Percentiles rank a stretch among this genome's conserved stretches.
phyloP scores from a whole-genome alignment of 1,284 basidiomycete genomes.

The Marasmius oreades region DNA sequence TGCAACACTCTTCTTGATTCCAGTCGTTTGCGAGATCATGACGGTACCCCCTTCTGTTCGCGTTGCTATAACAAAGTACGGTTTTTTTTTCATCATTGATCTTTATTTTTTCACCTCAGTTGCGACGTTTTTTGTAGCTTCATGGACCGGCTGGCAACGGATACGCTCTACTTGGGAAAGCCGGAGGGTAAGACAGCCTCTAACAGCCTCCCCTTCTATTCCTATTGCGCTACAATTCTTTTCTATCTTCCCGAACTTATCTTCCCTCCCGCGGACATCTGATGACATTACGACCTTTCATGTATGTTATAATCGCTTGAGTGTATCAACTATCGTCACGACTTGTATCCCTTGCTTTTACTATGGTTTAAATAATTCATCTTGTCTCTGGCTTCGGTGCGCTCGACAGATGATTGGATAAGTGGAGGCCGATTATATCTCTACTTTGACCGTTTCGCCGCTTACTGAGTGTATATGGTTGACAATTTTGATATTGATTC shows the following conservation, averaged over 20 bases:
- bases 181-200: conserved; percentile 16
- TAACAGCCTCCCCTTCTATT: neutral
- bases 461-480: no score
- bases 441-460: no score
- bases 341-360: no score
- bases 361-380: no score
- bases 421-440: no score
- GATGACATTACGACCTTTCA: no score
- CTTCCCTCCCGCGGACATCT: neutral
- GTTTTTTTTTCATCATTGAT: conserved; percentile 7
- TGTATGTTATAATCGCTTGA: no score
- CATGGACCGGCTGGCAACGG: conserved; percentile 72
- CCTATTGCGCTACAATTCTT: neutral
- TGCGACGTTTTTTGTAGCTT: conserved; percentile 36
- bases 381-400: no score
- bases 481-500: no score
- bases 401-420: no score
- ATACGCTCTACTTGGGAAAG: conserved; percentile 70
- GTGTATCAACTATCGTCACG: no score
- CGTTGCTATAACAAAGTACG: conserved; percentile 71
- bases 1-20: conserved; percentile 67
- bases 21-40: conserved; percentile 66
- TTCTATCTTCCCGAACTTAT: neutral
- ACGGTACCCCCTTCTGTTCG: conserved; percentile 64
- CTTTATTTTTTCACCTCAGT: neutral